These are phyloP conservation scores for Saturnispora quitensis DNA, from an alignment of 805 yeast genomes.

Conservation along the genomic window DNA sequence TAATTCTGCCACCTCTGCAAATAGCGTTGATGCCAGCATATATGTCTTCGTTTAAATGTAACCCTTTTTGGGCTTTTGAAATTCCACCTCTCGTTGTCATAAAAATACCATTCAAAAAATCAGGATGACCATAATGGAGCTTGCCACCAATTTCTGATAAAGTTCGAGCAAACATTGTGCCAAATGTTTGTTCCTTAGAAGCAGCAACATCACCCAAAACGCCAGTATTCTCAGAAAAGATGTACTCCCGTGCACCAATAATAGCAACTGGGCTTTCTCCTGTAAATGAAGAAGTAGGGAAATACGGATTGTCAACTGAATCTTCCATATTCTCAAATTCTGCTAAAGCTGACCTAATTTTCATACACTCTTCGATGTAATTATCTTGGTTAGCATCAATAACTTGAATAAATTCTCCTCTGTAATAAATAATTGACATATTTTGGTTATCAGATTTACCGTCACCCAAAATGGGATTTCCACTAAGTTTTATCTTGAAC, in stretches of 20 bases:
- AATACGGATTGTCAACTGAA: slow-evolving; percentile 38
- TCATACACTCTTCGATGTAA: slow-evolving; percentile 87
- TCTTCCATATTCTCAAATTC: slow-evolving; percentile 73
- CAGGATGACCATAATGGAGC: slow-evolving; percentile 95
- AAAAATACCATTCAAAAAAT: slow-evolving; percentile 78
- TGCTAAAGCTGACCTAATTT: slow-evolving; percentile 76
- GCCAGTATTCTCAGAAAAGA: slow-evolving; percentile 88
- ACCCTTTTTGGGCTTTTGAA: slow-evolving; percentile 88
- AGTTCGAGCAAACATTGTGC: slow-evolving; percentile 89
- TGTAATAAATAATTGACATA: slow-evolving; percentile 71
- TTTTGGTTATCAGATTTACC: slow-evolving; percentile 96
- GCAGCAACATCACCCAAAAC: slow-evolving; percentile 95
- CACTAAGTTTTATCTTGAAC: slow-evolving; percentile 66
- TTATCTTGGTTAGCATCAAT: slow-evolving; percentile 96
- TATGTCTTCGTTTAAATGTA: slow-evolving; percentile 90
- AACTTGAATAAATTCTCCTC: slow-evolving; percentile 93
- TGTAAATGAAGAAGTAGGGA: slow-evolving; percentile 44
- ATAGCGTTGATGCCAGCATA: slow-evolving; percentile 92
- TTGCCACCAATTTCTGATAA: slow-evolving; percentile 92
- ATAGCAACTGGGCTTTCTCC: slow-evolving; percentile 67
- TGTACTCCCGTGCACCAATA: slow-evolving; percentile 90
- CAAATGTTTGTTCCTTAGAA: slow-evolving; percentile 95
- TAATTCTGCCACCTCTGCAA: slow-evolving; percentile 85
- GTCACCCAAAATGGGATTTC: slow-evolving; percentile 92
- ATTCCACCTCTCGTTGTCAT: slow-evolving; percentile 96